Conservation (phyloP, 345 rosid species). For the Gynandropsis gynandra region DNA sequence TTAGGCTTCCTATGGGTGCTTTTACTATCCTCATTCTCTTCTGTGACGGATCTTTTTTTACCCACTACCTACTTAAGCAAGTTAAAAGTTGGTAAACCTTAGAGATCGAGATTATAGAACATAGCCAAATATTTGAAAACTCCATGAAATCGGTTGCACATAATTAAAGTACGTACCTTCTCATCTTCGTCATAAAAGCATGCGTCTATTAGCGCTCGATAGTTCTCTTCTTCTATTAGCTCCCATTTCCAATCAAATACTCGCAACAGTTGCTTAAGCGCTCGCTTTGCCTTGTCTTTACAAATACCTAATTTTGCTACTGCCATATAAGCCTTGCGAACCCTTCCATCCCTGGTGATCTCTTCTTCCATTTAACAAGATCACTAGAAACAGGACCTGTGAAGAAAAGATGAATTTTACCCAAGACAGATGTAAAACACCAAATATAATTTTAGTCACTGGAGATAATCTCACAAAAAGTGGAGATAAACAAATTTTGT, state of each 20-base stretch:
- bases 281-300: constrained; percentile 36
- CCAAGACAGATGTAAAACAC: background rate
- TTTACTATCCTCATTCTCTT: constrained; percentile 11
- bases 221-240: constrained; percentile 46
- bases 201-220: constrained; percentile 44
- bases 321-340: constrained; percentile 32
- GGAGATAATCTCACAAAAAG: background rate
- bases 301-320: constrained; percentile 43
- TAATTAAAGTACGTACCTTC: constrained; percentile 20
- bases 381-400: constrained; percentile 7
- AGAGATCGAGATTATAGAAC: background rate
- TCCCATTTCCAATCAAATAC: constrained; percentile 50
- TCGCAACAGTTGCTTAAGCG: constrained; percentile 36
- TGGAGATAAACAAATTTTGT: background rate
- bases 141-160: background rate
- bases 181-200: constrained; percentile 42
- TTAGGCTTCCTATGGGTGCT: constrained; percentile 27
- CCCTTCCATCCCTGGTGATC: constrained; percentile 20
- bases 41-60: constrained; percentile 1
- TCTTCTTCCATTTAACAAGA: background rate
- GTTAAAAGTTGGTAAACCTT: background rate
- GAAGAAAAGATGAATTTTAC: background rate
- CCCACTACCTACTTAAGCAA: constrained; percentile 14
- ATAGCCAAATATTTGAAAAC: too few relatives aligned
- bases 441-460: background rate